Evolutionary conservation across 805 yeast species (phyloP).

Genomic region (Suhomyces vadensis): DNA sequence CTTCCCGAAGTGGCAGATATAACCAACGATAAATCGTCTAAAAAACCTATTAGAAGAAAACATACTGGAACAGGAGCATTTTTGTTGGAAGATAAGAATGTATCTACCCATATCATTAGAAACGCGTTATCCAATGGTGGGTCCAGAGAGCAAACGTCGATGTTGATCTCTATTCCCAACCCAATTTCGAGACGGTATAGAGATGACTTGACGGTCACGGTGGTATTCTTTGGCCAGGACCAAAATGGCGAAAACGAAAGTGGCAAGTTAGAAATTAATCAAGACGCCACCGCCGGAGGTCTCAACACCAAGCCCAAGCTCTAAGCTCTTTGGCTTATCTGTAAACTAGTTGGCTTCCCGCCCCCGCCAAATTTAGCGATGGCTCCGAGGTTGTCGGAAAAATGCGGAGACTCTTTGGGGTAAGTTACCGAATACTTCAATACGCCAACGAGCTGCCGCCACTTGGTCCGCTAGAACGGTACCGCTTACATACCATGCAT

Average conservation of each 20-base stretch:
- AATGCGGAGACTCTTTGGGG: no score
- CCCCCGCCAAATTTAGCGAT: no score
- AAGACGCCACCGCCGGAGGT: constrained; percentile 62
- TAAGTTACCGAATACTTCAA: no score
- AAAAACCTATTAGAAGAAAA: constrained; percentile 72
- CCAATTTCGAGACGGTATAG: constrained; percentile 90
- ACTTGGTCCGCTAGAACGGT: no score
- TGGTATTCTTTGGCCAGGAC: constrained; percentile 82
- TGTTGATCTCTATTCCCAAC: constrained; percentile 86
- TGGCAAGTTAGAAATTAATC: constrained; percentile 57
- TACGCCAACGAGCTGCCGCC: no score
- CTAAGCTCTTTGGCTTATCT: no score
- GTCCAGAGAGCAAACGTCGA: constrained; percentile 80
- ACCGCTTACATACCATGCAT: no score
- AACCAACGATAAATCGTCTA: constrained; percentile 58
- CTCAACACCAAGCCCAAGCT: constrained; percentile 48
- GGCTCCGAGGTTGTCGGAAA: no score
- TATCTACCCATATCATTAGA: constrained; percentile 88
- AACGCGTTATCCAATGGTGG: constrained; percentile 90
- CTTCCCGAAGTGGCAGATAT: constrained; percentile 66
- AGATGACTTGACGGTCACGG: constrained; percentile 95
- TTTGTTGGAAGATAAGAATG: constrained; percentile 80
- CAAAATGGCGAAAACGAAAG: constrained; percentile 39
- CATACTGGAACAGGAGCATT: constrained; percentile 41
- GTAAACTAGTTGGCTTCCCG: no score